These are phyloP conservation scores for Boechera stricta DNA, from an alignment of 345 rosid genomes.

Conservation along the genomic window DNA sequence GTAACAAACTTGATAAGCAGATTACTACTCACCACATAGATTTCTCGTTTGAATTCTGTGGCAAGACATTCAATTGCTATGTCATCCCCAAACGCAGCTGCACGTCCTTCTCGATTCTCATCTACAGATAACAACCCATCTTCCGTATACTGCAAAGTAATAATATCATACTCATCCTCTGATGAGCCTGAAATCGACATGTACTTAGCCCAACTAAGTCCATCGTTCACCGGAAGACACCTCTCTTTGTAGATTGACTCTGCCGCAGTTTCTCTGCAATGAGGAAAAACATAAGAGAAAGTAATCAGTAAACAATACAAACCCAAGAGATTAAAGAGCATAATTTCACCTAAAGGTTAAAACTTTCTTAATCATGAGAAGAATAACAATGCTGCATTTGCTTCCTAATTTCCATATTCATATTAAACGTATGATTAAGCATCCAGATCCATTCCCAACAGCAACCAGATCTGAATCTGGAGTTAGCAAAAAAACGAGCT, in stretches of 20 bases:
- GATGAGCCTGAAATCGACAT: slow-evolving; percentile 91
- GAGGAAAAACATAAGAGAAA: slow-evolving; percentile 16
- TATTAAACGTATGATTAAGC: neutral
- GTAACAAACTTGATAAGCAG: neutral
- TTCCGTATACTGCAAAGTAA: slow-evolving; percentile 90
- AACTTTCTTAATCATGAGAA: neutral
- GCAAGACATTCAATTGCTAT: slow-evolving; percentile 96
- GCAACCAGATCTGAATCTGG: slow-evolving; percentile 33
- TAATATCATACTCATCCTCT: slow-evolving; percentile 88
- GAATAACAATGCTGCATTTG: neutral
- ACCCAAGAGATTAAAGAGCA: neutral
- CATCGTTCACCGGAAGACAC: slow-evolving; percentile 82
- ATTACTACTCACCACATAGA: slow-evolving; percentile 69
- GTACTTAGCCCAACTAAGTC: slow-evolving; percentile 92
- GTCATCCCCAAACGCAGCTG: slow-evolving; percentile 99
- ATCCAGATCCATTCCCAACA: slow-evolving; percentile 17
- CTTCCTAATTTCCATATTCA: neutral
- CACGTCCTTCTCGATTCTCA: slow-evolving; percentile 83
- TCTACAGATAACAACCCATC: slow-evolving; percentile 91
- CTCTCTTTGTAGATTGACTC: slow-evolving; percentile 96
- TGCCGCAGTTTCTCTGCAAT: slow-evolving; percentile 84
- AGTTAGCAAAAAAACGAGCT: neutral
- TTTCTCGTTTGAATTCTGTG: slow-evolving; percentile 92
- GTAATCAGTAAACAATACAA: neutral
- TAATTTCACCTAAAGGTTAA: neutral